Conservation (phyloP, 768 basidiomycete species). For the Cystofilobasidium bisporidii region DNA sequence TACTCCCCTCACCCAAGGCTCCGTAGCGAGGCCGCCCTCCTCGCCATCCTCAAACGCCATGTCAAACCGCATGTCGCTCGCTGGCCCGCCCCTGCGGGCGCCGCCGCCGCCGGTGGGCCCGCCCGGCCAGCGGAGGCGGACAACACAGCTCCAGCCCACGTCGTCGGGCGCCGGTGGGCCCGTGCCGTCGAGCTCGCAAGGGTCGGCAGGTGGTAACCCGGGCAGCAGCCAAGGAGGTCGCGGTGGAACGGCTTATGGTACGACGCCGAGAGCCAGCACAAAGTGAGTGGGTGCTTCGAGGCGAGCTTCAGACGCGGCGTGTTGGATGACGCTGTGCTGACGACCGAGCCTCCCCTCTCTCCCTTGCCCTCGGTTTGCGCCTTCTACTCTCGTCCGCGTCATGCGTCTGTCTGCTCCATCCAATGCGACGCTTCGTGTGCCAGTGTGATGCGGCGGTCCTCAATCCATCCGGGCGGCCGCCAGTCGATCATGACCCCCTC, state of each 20-base stretch:
- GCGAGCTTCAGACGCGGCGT: too few relatives aligned
- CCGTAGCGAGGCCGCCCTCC: background rate
- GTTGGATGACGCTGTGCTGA: background rate
- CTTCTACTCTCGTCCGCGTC: background rate
- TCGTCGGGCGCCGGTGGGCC: background rate
- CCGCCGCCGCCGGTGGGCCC: conserved; percentile 12
- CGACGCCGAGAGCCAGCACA: conserved; percentile 55
- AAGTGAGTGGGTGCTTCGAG: conserved; percentile 44
- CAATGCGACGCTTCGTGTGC: conserved; percentile 40
- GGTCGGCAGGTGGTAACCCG: background rate
- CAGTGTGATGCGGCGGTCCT: conserved; percentile 29
- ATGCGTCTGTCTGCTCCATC: conserved; percentile 46
- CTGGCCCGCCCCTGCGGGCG: conserved; percentile 23
- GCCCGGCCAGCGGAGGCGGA: conserved; percentile 15
- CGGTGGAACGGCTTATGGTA: conserved; percentile 47
- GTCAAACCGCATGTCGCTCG: conserved; percentile 24
- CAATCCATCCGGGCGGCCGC: conserved; percentile 7
- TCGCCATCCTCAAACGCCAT: conserved; percentile 9
- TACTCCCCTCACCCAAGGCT: background rate
- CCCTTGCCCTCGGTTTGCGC: conserved; percentile 31
- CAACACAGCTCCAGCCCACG: conserved; percentile 10
- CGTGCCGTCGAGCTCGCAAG: background rate
- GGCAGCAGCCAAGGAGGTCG: conserved; percentile 40
- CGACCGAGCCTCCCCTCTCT: conserved; percentile 22
- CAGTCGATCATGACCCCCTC: conserved; percentile 45